Percentiles rank a stretch among this genome's conserved stretches.
Evolutionary conservation across 73 alveolate genomes (phyloP).

Genomic region (Paramecium tetraurelia): DNA sequence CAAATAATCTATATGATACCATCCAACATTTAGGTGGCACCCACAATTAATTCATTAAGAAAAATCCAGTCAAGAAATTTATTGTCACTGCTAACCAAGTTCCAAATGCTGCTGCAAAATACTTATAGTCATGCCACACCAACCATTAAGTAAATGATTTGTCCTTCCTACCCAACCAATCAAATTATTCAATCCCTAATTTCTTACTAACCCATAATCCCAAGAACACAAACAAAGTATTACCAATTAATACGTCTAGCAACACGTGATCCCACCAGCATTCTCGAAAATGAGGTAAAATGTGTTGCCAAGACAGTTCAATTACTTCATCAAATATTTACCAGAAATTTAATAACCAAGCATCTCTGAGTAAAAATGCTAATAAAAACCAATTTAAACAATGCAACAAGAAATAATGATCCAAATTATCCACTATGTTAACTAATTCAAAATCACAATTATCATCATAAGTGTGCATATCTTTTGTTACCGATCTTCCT

Average conservation of each 20-base stretch:
- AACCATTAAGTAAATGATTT: constrained; percentile 73
- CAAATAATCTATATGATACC: constrained; percentile 68
- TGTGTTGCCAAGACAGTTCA: constrained; percentile 83
- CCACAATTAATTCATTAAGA: constrained; percentile 80
- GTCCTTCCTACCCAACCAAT: constrained; percentile 82
- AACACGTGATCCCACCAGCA: constrained; percentile 97
- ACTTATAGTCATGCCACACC: constrained; percentile 67
- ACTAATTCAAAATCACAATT: constrained; percentile 75
- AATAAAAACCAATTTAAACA: constrained; percentile 85
- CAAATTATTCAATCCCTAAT: constrained; percentile 70
- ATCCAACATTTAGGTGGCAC: constrained; percentile 76
- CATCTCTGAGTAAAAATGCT: constrained; percentile 77
- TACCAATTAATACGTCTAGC: constrained; percentile 82
- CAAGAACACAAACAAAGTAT: constrained; percentile 74
- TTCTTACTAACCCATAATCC: constrained; percentile 48
- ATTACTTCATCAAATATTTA: constrained; percentile 79
- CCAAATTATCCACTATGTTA: constrained; percentile 73
- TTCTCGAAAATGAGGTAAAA: constrained; percentile 87
- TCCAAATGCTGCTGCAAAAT: constrained; percentile 74
- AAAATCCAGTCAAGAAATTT: constrained; percentile 81
- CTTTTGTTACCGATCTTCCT: constrained; percentile 69
- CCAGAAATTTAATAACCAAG: constrained; percentile 78
- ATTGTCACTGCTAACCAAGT: constrained; percentile 66
- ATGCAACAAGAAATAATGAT: constrained; percentile 82
- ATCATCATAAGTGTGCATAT: constrained; percentile 80